These are phyloP conservation scores for Pythium pyrilobum DNA, from an alignment of 352 stramenopile species.

Conservation along the genomic window DNA sequence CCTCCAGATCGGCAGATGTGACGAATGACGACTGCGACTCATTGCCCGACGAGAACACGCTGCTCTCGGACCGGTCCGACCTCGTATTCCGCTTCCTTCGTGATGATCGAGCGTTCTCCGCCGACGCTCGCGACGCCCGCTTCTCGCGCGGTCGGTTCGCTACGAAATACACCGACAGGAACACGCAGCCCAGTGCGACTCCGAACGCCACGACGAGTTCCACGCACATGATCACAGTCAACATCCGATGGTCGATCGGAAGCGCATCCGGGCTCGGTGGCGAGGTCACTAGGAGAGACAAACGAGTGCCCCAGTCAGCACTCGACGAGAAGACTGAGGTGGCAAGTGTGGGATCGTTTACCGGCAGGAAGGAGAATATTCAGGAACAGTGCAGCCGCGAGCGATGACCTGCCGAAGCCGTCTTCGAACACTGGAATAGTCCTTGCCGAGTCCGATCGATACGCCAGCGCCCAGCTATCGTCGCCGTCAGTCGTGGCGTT, in stretches of 20 bases:
- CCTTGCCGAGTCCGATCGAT: conserved; percentile 33
- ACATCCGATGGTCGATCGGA: conserved; percentile 74
- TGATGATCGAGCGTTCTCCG: neutral
- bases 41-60: conserved; percentile 4
- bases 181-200: conserved; percentile 74
- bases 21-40: conserved; percentile 9
- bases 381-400: conserved; percentile 54
- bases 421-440: conserved; percentile 42
- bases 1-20: conserved; percentile 52
- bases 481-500: conserved; percentile 13
- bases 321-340: no score
- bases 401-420: conserved; percentile 44
- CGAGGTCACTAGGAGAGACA: conserved; percentile 30
- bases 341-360: no score
- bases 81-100: conserved; percentile 3
- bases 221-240: conserved; percentile 84
- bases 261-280: conserved; percentile 70
- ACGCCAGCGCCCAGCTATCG: conserved; percentile 31
- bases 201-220: conserved; percentile 79
- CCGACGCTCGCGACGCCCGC: neutral
- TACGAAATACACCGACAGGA: conserved; percentile 88
- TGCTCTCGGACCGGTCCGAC: conserved; percentile 1
- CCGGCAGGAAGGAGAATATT: conserved; percentile 74
- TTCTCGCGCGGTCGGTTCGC: conserved; percentile 65
- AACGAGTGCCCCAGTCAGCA: no score